Percentiles rank a stretch among this genome's conserved stretches.
These are phyloP conservation scores for Pseudocercospora vitis DNA, from an alignment of 2,329 filamentous ascomycete genomes.

Conservation along the genomic window DNA sequence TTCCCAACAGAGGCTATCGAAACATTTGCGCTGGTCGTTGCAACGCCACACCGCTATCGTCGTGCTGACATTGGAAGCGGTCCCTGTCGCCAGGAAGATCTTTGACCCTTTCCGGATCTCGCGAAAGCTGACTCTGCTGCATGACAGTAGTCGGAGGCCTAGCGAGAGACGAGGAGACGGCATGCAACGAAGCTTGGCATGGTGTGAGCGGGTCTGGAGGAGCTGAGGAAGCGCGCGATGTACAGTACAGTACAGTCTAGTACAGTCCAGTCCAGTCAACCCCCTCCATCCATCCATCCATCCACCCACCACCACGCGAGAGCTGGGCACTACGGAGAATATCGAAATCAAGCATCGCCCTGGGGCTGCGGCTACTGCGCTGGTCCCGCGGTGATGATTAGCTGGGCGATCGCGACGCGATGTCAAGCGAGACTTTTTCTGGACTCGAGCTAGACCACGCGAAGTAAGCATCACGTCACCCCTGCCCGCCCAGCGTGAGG, in stretches of 20 bases:
- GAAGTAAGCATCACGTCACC: not conserved
- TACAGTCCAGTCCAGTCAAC: too few relatives aligned
- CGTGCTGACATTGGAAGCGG: not conserved
- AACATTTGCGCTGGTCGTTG: not conserved
- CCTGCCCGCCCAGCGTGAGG: not conserved
- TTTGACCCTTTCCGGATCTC: not conserved
- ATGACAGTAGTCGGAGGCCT: too few relatives aligned
- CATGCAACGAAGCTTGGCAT: constrained; percentile 1
- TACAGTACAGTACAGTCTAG: too few relatives aligned
- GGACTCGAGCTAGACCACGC: not conserved
- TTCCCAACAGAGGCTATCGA: not conserved
- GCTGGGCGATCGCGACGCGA: constrained; percentile 2
- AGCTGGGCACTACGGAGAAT: constrained; percentile 6
- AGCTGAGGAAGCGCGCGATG: too few relatives aligned
- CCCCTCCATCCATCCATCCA: too few relatives aligned
- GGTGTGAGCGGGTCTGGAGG: too few relatives aligned
- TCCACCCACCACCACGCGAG: not conserved
- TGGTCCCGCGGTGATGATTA: constrained; percentile 1
- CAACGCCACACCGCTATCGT: constrained; percentile 1
- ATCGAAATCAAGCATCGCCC: not conserved
- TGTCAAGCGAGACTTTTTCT: constrained; percentile 2
- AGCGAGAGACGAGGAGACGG: too few relatives aligned
- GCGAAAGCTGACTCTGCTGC: constrained; percentile 1
- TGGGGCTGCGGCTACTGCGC: constrained; percentile 1
- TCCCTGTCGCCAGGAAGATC: constrained; percentile 1